Evolutionary conservation across 352 stramenopile genomes (phyloP), one percentile per base, ranked within the genome.

Genomic region (Phytophthora tubulina): DNA sequence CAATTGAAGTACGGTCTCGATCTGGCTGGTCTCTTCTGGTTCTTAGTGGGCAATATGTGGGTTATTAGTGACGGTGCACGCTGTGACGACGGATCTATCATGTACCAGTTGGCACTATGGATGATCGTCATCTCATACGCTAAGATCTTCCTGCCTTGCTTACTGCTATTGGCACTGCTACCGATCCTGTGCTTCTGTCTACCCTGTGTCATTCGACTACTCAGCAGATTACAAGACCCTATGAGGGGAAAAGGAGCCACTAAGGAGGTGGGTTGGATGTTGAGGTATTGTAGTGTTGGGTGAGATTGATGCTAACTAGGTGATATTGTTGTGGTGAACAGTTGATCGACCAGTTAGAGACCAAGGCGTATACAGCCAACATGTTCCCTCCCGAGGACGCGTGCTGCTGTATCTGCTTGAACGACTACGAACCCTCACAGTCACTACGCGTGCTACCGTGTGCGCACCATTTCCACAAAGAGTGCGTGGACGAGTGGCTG

Each of bases 151-250:
- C 54, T 98, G 68, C 94, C 94, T 2, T 98, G 94, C 54, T 85
- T 98, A 56, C 57, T 98, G 72, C 80, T 97, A 55, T 70, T 98
- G 49, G 80, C 93, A 54, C 78, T 98, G 60, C 76, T 98, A 57
- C 94, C 94, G 7, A 86, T 98, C 39, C 85, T 98, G 32, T 98
- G 94, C 81, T 98, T 98, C 78, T 98, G 94, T 76, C 80, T 98
- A 32, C 93, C 94, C 3, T 98, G 92, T 70, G 82, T 98, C 44
- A 97, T 98, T 63, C 92, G 92, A 41, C 70, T 98, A 17, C 79
- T 98, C n/a, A 95, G 84, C 39, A 80, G 91, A 17, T 75, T 98
- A 63, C 89, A 98, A 63, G 92, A 97, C 50, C 90, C 90, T 0
- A 93, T 94, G 81, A 80, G 79, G 14, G 89, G 85, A 67, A 97